phyloP scores from a whole-genome alignment of 148 eudicot species.

The Camellia granthamiana region DNA sequence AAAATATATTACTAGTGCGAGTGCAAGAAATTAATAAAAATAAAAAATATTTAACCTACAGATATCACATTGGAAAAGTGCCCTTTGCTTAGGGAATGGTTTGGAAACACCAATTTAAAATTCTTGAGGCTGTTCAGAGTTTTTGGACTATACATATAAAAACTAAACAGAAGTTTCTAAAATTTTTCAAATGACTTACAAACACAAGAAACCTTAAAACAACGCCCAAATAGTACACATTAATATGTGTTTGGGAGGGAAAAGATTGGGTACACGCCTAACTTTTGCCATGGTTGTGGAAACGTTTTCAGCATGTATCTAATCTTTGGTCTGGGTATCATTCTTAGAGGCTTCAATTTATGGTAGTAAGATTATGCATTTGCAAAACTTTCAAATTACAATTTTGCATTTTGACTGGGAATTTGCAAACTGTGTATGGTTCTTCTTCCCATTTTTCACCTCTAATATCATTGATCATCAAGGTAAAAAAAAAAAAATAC shows the following conservation, averaged over 20 bases:
- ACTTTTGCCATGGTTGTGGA: not conserved
- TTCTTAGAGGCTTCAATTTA: not conserved
- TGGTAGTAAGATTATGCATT: not conserved
- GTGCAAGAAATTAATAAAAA: not conserved
- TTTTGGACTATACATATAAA: not conserved
- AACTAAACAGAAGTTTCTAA: not conserved
- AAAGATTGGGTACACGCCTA: not conserved
- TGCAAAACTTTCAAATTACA: not conserved
- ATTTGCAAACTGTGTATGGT: not conserved
- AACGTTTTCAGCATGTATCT: constrained; percentile 6
- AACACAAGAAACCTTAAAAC: not conserved
- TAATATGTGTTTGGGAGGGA: no score
- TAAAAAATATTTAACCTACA: not conserved
- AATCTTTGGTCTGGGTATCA: not conserved
- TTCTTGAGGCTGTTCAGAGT: not conserved
- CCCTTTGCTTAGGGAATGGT: not conserved
- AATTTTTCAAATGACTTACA: not conserved
- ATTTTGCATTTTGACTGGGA: not conserved
- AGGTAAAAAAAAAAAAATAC: not conserved
- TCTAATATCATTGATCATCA: not conserved
- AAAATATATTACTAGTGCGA: not conserved
- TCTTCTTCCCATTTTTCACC: not conserved
- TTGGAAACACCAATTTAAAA: not conserved
- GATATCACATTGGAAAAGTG: not conserved
- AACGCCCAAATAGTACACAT: no score